Evolutionary conservation across 1,284 basidiomycete species (phyloP).

Genomic region (Veloboletus limbatus): DNA sequence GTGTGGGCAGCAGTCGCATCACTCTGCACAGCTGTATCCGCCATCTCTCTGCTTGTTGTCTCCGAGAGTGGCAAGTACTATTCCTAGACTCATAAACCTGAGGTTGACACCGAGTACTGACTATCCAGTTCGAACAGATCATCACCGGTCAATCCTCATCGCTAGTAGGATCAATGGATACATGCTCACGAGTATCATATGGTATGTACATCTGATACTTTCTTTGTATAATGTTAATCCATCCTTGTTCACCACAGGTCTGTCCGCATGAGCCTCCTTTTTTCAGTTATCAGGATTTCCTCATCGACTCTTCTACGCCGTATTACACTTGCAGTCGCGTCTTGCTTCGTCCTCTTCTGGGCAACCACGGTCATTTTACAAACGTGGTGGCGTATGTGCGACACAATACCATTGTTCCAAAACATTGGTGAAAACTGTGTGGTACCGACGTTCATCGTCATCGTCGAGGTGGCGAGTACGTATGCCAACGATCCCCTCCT

Average conservation of each 20-base stretch:
- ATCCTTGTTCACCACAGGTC: conserved; percentile 5
- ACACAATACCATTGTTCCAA: background rate
- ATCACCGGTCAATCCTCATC: background rate
- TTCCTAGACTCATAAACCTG: background rate
- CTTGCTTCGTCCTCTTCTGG: conserved; percentile 10
- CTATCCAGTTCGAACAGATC: background rate
- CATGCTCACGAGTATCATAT: conserved; percentile 9
- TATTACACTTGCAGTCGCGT: background rate
- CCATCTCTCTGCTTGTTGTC: background rate
- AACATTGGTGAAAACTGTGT: background rate
- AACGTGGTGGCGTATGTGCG: conserved; percentile 6
- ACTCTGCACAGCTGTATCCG: background rate
- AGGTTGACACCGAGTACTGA: background rate
- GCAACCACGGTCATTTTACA: background rate
- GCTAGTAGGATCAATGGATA: background rate
- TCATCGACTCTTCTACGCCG: background rate
- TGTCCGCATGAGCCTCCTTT: conserved; percentile 17
- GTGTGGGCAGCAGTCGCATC: conserved; percentile 14
- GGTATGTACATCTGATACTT: conserved; percentile 6
- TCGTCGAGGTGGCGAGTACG: conserved; percentile 8
- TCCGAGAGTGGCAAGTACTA: background rate
- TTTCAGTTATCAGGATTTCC: conserved; percentile 10
- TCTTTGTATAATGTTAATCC: background rate
- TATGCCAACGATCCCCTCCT: background rate
- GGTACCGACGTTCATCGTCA: background rate